A percentile compares a stretch with the other conserved stretches of the same genome.
Conservation (phyloP, 768 basidiomycete genomes). For the Rhizopogon vesiculosus region DNA sequence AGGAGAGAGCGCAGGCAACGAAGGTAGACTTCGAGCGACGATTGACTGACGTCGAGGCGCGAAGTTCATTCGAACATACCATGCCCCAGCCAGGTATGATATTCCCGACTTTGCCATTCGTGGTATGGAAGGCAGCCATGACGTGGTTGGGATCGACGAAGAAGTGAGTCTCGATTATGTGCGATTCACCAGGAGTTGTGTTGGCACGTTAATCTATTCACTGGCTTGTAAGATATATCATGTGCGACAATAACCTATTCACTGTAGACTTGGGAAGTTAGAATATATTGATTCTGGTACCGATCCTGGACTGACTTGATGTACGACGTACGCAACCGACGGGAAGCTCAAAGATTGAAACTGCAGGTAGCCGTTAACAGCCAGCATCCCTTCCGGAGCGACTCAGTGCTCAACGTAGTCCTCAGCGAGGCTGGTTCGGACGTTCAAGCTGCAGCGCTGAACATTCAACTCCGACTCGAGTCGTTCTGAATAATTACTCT, state of each 20-base stretch:
- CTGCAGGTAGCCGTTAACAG: too few species aligned
- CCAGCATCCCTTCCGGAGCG: too few species aligned
- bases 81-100: constrained; percentile 20
- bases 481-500: too few species aligned
- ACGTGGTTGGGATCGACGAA: constrained; percentile 24
- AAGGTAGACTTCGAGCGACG: constrained; percentile 19
- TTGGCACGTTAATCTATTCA: neutral
- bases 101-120: constrained; percentile 26
- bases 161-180: neutral
- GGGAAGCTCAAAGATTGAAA: too few species aligned
- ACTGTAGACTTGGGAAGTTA: too few species aligned
- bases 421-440: too few species aligned
- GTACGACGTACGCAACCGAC: too few species aligned
- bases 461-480: too few species aligned
- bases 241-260: too few species aligned
- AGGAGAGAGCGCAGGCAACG: constrained; percentile 21
- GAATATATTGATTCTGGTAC: too few species aligned
- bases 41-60: constrained; percentile 13
- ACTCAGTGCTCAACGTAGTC: too few species aligned
- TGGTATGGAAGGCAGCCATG: constrained; percentile 29
- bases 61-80: neutral
- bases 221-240: neutral
- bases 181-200: neutral
- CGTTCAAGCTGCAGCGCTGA: neutral
- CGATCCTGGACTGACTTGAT: too few species aligned